Percentiles rank a stretch among this genome's conserved stretches.
Evolutionary conservation across 2,329 filamentous ascomycete genomes (phyloP).

Genomic region (Didymella pinodella): DNA sequence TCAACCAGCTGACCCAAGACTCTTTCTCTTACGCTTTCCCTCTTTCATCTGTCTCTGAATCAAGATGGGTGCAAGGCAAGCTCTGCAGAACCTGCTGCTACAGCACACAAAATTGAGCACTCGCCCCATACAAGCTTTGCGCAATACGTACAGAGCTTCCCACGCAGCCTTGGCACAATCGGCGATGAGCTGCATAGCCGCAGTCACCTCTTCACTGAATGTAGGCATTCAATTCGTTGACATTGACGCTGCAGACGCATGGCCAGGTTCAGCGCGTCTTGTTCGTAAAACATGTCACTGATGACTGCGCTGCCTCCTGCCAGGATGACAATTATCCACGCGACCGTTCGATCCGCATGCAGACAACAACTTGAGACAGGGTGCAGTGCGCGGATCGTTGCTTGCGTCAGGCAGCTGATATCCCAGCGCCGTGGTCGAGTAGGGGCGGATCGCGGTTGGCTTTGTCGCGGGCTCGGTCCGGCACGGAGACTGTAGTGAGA

Average conservation of each 20-base stretch:
- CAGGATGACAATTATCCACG: background rate
- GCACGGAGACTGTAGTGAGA: background rate
- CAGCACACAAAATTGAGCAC: no score
- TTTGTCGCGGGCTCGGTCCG: conserved; percentile 1
- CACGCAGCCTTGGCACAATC: no score
- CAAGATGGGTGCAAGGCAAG: no score
- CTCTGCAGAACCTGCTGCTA: no score
- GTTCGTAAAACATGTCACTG: background rate
- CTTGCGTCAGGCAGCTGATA: background rate
- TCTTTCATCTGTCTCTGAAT: no score
- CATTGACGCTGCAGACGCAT: background rate
- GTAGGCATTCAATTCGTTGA: background rate
- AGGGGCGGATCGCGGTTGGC: background rate
- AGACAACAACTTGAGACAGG: background rate
- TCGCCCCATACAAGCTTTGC: no score
- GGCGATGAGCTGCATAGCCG: no score
- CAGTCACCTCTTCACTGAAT: no score
- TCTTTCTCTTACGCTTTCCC: no score
- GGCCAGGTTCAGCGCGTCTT: background rate
- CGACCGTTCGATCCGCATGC: background rate
- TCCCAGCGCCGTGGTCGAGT: background rate
- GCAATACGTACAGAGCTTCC: no score
- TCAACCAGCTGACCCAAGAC: no score
- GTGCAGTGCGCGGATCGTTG: background rate
- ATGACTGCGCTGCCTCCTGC: background rate